These are phyloP conservation scores for Corymbia calophylla DNA, from an alignment of 441 rosid genomes.

Conservation along the genomic window DNA sequence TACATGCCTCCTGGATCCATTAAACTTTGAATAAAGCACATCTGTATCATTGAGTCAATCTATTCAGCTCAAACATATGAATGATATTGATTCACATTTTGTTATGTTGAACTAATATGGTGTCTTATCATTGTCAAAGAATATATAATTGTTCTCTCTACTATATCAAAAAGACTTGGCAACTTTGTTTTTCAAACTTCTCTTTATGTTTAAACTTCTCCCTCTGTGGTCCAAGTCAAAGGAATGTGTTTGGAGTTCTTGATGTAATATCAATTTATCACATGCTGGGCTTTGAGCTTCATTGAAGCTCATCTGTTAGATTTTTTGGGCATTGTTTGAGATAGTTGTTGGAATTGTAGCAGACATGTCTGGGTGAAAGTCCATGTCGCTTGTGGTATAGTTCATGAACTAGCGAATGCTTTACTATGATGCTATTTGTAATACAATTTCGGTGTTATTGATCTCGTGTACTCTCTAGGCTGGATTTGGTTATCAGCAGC, in stretches of 20 bases:
- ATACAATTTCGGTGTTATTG: not conserved
- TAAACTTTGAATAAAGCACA: not conserved
- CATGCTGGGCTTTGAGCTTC: not conserved
- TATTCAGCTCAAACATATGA: not conserved
- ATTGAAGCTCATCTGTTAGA: not conserved
- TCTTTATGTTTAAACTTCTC: not conserved
- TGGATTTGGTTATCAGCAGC: conserved; percentile 40
- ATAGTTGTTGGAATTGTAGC: not conserved
- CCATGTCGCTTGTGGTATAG: not conserved
- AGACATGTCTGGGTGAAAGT: not conserved
- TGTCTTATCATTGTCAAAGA: not conserved
- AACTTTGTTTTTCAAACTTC: not conserved
- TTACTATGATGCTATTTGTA: not conserved
- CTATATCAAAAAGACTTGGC: not conserved
- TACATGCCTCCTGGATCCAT: not conserved
- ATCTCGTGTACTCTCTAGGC: conserved; percentile 4
- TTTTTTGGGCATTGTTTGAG: not conserved
- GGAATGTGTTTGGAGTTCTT: not conserved
- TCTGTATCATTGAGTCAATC: not conserved
- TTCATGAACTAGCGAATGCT: not conserved
- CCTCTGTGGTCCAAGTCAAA: not conserved
- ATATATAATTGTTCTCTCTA: not conserved
- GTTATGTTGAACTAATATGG: not conserved
- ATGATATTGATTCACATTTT: not conserved
- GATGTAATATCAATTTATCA: not conserved